Base-by-base conservation (phyloP, 1,284 basidiomycete species). In the Wolfiporia cocos region DNA sequence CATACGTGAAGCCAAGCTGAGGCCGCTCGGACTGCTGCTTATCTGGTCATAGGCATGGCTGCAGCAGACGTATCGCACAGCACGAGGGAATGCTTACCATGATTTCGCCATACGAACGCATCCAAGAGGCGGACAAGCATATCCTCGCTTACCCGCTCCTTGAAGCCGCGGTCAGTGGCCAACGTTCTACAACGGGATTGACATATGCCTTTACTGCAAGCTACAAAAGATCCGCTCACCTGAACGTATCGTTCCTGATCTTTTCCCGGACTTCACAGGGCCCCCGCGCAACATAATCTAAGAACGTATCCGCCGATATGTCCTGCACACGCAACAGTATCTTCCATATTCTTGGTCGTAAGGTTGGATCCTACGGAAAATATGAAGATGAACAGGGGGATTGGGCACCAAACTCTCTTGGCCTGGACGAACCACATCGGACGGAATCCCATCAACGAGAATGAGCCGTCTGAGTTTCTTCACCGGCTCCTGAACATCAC, bases 41-140 rank as follows among this genome's bases (percentile, higher is more conserved):
- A 81, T 50, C 78, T 70, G 56, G 88, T 86, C 88, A 51, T 36
- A 15, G 32, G n/a, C n/a, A 34, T 2, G 44, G 17, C 9, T 19
- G n/a, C 12, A 28, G 44, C 49, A 34, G 48, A 33, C 37, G 15
- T 36, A 21, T 22, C 5, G 14, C 30, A 30, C 42, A 20, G 32
- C 20, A 23, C 24, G 19, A 35, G 23, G 20, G 23, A 18, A 33
- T 14, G 51, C 70, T 34, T 44, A 88, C 90, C 87, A 51, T 88
- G 74, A 65, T 87, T 91, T 52, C 88, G 74, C 95, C 95, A 99
- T 2, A 96, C 94, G 62, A 97, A 98, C 1, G 94, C 95, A 58
- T 99, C 95, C 20, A 99, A 69, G 12, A 97, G 66, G 20, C 95
- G 78, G 46, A 98, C 86, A n/a, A 98, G 77, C 88, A 94, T 95